Base-by-base conservation (phyloP, 176 grass and related monocot species). In the Triticum turgidum region DNA sequence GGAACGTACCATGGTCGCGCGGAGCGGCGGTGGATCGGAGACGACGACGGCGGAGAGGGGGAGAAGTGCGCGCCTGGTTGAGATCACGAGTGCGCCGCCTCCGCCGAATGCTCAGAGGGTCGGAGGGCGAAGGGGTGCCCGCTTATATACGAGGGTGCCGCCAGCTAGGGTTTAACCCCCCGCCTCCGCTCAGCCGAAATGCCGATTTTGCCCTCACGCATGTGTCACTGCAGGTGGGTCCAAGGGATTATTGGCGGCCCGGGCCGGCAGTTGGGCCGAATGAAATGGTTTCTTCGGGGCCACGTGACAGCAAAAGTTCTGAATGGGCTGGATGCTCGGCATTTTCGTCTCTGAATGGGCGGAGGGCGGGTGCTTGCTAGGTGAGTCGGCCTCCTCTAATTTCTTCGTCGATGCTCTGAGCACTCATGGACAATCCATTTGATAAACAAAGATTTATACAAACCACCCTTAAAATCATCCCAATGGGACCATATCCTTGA, bases 1-100 rank as follows among this genome's bases (percentile, higher is more conserved):
- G 65, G 21, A 3, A 30, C 80, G 79, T 17, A 87, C 89, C 89
- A 90, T 90, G 84, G 89, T 29, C 21, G 89, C 39, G 27, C 3
- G 44, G 37, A 72, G 89, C 30, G 65, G 81, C 32, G 56, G 58
- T 44, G 47, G 58, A 83, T 11, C 33, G 18, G 74, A 75, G 84
- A 59, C 18, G 65, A 78, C 25, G 41, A 65, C 69, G 69, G n/a
- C 13, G n/a, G 11, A 5, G 35, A 18, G 51, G 15, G 6, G 51
- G 51, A 6, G 51, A 1, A 13, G 39, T 15, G 79, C 12, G 11
- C 39, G 65, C 32, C 66, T 65, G 18, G 64, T n/a, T 34, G 11
- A 65, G 66, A 79, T 87, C 58, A 66, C 20, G 41, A 86, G 73
- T 61, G 22, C 65, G 72, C 62, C 88, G 64, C 88, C 87, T 74